These are phyloP conservation scores for Penicillium digitatum DNA, from an alignment of 2,329 filamentous ascomycete genomes.

Conservation along the genomic window DNA sequence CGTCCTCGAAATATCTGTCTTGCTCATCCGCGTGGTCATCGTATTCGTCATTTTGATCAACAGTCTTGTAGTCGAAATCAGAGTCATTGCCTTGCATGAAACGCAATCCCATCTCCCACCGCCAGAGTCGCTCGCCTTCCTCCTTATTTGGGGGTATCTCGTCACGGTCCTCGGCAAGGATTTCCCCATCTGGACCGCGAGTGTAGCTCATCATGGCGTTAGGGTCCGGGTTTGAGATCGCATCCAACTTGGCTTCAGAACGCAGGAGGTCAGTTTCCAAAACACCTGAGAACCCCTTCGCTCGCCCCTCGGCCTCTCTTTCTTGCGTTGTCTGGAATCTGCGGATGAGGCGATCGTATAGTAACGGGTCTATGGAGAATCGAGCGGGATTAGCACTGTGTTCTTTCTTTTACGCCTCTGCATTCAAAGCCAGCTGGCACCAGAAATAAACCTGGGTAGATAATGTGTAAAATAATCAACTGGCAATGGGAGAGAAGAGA, in stretches of 20 bases:
- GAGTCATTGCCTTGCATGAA: conserved; percentile 71
- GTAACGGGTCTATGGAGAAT: conserved; percentile 60
- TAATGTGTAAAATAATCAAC: conserved; percentile 8
- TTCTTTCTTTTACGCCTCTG: conserved; percentile 7
- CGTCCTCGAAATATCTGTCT: conserved; percentile 75
- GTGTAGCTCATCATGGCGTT: conserved; percentile 50
- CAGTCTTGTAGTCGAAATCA: conserved; percentile 70
- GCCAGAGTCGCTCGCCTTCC: conserved; percentile 67
- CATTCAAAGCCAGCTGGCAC: conserved; percentile 10
- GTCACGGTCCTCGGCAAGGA: conserved; percentile 56
- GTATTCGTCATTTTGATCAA: conserved; percentile 69
- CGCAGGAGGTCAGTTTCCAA: conserved; percentile 73
- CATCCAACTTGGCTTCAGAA: conserved; percentile 69
- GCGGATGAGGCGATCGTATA: conserved; percentile 77
- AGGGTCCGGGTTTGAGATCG: conserved; percentile 53
- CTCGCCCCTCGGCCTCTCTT: conserved; percentile 66
- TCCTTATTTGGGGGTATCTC: conserved; percentile 57
- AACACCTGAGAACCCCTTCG: conserved; percentile 73
- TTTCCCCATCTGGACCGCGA: conserved; percentile 53
- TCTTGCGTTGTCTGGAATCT: conserved; percentile 71
- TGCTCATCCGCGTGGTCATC: conserved; percentile 64
- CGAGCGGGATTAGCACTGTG: conserved; percentile 26
- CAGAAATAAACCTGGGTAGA: neutral
- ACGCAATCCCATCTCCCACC: conserved; percentile 65
- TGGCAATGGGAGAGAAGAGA: conserved; percentile 25